A percentile compares a stretch with the other conserved stretches of the same genome.
phyloP scores from a whole-genome alignment of 1,284 basidiomycete genomes.

The Ceratobasidium sp. region DNA sequence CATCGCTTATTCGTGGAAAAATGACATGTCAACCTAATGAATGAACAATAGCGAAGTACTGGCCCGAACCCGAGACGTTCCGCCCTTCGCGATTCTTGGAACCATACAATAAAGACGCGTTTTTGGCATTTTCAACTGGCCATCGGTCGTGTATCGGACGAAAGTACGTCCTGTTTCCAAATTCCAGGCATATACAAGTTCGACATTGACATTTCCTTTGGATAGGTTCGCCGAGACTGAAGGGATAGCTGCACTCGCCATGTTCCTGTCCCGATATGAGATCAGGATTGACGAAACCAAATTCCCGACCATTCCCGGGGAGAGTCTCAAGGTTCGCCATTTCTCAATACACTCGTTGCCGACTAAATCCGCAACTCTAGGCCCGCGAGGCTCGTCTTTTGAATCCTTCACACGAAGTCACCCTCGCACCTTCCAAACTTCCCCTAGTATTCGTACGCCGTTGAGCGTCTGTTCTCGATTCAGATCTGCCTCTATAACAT shows the following conservation, averaged over 20 bases:
- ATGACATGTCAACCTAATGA: no score
- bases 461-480: not conserved
- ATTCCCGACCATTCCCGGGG: conserved; percentile 34
- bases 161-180: conserved; percentile 10
- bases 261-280: conserved; percentile 26
- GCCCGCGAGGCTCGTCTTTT: conserved; percentile 5
- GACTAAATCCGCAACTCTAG: no score
- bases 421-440: not conserved
- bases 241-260: conserved; percentile 23
- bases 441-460: conserved; percentile 23
- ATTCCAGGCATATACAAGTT: not conserved
- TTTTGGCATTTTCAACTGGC: conserved; percentile 31
- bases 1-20: no score
- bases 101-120: conserved; percentile 36
- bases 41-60: conserved; percentile 21
- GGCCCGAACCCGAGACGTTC: conserved; percentile 38
- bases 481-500: no score
- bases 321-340: no score
- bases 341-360: no score
- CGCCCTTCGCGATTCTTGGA: conserved; percentile 31
- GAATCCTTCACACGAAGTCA: not conserved
- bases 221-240: conserved; percentile 38
- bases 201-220: not conserved
- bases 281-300: conserved; percentile 18
- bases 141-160: conserved; percentile 34